A percentile compares a stretch with the other conserved stretches of the same genome.
Conservation (phyloP, 306 rosid genomes). For the Medicago ruthenica region DNA sequence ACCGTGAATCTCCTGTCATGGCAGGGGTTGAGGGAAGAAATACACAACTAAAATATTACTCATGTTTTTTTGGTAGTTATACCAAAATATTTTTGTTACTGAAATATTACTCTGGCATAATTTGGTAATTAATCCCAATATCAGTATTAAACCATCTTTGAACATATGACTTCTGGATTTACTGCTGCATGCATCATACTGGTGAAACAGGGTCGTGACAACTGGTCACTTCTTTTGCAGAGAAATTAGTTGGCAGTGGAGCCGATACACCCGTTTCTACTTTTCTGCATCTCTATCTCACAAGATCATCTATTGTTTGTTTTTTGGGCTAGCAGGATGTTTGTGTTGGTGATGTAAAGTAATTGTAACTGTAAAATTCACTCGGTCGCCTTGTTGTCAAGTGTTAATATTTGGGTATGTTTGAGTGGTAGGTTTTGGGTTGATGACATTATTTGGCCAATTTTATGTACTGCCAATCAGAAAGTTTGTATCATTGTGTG, state of each 20-base stretch:
- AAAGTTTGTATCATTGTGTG: neutral
- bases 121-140: slow-evolving; percentile 10
- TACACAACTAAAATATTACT: slow-evolving; percentile 15
- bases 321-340: slow-evolving; percentile 15
- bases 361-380: slow-evolving; percentile 1
- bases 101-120: neutral
- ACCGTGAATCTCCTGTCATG: neutral
- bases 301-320: slow-evolving; percentile 15
- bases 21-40: neutral
- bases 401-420: slow-evolving; percentile 15
- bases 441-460: slow-evolving; percentile 31
- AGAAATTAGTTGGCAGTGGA: slow-evolving; percentile 26
- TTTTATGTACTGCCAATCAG: neutral
- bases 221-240: slow-evolving; percentile 12
- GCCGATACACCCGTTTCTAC: slow-evolving; percentile 20
- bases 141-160: slow-evolving; percentile 10
- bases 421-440: slow-evolving; percentile 1
- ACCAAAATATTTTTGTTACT: neutral
- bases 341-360: slow-evolving; percentile 24
- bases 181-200: slow-evolving; percentile 3
- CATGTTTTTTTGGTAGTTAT: neutral
- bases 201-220: neutral
- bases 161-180: neutral
- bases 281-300: slow-evolving; percentile 16
- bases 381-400: slow-evolving; percentile 5